A percentile compares a stretch with the other conserved stretches of the same genome.
These are phyloP conservation scores for Phaseolus lunatus DNA, from an alignment of 306 rosid species.

Conservation along the genomic window DNA sequence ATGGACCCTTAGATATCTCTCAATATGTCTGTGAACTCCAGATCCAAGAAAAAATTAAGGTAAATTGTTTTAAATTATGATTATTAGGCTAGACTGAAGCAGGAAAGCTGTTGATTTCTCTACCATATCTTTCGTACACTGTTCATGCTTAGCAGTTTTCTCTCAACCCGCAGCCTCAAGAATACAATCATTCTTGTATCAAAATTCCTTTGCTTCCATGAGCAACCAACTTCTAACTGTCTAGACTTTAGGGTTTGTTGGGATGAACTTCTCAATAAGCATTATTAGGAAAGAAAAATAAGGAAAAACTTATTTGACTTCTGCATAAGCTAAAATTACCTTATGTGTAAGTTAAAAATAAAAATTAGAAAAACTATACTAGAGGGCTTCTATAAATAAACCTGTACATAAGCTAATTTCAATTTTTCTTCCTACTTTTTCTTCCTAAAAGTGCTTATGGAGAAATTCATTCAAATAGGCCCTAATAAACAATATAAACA, in stretches of 20 bases:
- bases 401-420: no score
- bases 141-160: background rate
- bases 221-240: background rate
- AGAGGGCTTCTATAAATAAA: no score
- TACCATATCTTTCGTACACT: background rate
- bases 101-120: slow-evolving; percentile 14
- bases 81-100: background rate
- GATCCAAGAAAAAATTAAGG: background rate
- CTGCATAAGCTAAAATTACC: no score
- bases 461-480: no score
- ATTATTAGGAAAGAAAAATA: no score
- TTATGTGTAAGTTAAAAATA: no score
- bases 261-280: background rate
- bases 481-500: no score
- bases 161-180: background rate
- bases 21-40: background rate
- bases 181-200: background rate
- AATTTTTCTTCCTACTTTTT: no score
- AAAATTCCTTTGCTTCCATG: background rate
- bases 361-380: no score
- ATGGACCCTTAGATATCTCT: background rate
- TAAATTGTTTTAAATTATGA: background rate
- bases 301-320: no score
- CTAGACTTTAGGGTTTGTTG: background rate
- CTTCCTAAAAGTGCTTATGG: no score